Evolutionary conservation across 192 early-diverging fungal genomes (phyloP).

Genomic region (Jimgerdemannia lactiflua): DNA sequence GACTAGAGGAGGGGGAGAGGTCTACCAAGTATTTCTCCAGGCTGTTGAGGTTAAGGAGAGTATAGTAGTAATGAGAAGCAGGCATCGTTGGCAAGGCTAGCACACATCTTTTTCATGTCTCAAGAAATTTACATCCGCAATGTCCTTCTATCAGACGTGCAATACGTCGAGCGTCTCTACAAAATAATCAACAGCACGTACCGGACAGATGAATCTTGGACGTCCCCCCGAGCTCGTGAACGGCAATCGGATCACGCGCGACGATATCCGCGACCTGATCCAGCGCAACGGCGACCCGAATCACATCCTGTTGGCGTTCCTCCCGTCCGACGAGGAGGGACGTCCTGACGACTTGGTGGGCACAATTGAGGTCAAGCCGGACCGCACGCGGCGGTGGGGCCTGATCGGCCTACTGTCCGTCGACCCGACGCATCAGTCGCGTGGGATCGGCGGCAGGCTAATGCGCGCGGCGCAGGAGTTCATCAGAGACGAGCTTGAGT

Average conservation of each 20-base stretch:
- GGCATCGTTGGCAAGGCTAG: too few species aligned
- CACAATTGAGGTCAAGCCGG: conserved; percentile 37
- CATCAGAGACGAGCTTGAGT: conserved; percentile 29
- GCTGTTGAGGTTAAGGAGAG: too few species aligned
- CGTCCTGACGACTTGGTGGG: conserved; percentile 34
- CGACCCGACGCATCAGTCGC: conserved; percentile 38
- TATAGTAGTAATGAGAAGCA: too few species aligned
- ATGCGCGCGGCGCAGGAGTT: conserved; percentile 29
- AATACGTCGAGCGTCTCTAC: conserved; percentile 15
- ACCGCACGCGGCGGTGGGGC: conserved; percentile 23
- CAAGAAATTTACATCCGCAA: conserved; percentile 14
- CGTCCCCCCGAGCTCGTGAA: conserved; percentile 35
- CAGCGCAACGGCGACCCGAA: conserved; percentile 31
- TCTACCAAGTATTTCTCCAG: too few species aligned
- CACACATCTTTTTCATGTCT: too few species aligned
- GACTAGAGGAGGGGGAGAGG: too few species aligned
- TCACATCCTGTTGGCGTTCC: conserved; percentile 36
- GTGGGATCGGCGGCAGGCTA: conserved; percentile 46
- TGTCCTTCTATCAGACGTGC: conserved; percentile 9
- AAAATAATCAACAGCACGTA: conserved; percentile 31
- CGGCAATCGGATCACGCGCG: conserved; percentile 33
- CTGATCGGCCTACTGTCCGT: conserved; percentile 48
- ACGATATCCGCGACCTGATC: conserved; percentile 29
- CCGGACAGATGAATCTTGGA: conserved; percentile 47
- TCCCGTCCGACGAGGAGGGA: conserved; percentile 8